phyloP scores from a whole-genome alignment of 257 asterid genomes.

The Ocimum tenuiflorum region DNA sequence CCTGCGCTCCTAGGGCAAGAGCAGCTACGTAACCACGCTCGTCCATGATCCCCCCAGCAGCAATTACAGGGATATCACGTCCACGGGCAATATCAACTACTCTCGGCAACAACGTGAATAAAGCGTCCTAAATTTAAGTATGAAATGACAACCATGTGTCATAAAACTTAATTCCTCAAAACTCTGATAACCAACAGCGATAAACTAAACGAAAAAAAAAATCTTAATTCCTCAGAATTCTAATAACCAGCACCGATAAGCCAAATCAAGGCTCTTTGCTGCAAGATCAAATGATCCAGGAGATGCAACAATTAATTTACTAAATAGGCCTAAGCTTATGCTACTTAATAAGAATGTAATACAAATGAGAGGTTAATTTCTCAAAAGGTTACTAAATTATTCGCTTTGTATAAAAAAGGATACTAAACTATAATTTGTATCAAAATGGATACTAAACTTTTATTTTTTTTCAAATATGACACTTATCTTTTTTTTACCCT shows the following conservation, averaged over 20 bases:
- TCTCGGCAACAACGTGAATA: slow-evolving; percentile 66
- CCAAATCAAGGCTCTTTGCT: not conserved
- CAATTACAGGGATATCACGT: slow-evolving; percentile 50
- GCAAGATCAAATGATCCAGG: not conserved
- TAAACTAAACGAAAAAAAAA: no score
- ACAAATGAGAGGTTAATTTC: not conserved
- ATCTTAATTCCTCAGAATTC: not conserved
- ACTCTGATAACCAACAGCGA: no score
- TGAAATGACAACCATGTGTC: not conserved
- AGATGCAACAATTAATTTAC: not conserved
- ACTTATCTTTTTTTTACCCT: no score
- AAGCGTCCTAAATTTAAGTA: slow-evolving; percentile 41
- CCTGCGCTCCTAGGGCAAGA: slow-evolving; percentile 88
- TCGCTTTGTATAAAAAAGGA: no score
- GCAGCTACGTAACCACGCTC: slow-evolving; percentile 94
- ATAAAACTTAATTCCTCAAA: no score
- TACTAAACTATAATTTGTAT: no score
- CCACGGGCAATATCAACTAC: slow-evolving; percentile 58
- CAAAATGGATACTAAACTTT: no score
- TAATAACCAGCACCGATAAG: not conserved
- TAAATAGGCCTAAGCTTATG: not conserved
- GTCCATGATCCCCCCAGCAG: slow-evolving; percentile 87
- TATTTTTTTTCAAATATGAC: no score
- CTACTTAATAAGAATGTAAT: not conserved
- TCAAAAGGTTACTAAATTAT: no score